A percentile compares a stretch with the other conserved stretches of the same genome.
phyloP scores from a whole-genome alignment of 768 basidiomycete species.

The Collybia sordida region DNA sequence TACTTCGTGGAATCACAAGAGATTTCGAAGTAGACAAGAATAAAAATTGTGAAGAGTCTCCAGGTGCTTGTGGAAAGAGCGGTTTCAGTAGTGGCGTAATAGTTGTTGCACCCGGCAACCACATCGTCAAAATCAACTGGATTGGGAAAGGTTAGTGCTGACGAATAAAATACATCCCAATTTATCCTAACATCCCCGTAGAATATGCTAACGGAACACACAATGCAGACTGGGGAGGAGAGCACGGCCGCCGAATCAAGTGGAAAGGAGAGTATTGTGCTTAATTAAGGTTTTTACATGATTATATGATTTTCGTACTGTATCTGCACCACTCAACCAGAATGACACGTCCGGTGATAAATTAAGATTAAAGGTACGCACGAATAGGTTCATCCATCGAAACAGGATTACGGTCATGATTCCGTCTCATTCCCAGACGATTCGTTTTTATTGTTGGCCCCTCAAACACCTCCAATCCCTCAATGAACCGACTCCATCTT shows the following conservation, averaged over 20 bases:
- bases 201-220: conserved; percentile 5
- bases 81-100: conserved; percentile 17
- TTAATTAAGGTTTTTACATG: not conserved
- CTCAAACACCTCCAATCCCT: not conserved
- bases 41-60: conserved; percentile 14
- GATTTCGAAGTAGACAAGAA: conserved; percentile 15
- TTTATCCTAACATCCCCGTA: too few relatives aligned
- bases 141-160: conserved; percentile 17
- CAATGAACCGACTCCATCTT: not conserved
- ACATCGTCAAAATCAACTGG: conserved; percentile 20
- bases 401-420: not conserved
- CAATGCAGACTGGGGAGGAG: conserved; percentile 11
- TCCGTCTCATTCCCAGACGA: not conserved
- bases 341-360: not conserved
- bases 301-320: not conserved
- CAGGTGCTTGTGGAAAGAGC: conserved; percentile 12
- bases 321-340: not conserved
- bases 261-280: conserved; percentile 11
- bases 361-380: not conserved
- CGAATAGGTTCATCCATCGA: not conserved
- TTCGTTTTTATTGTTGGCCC: not conserved
- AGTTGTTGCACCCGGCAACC: conserved; percentile 17
- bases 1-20: conserved; percentile 11
- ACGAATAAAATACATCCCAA: not conserved
- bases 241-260: conserved; percentile 11